Conservation (phyloP, 352 stramenopile genomes). For the Peronospora destructor region DNA sequence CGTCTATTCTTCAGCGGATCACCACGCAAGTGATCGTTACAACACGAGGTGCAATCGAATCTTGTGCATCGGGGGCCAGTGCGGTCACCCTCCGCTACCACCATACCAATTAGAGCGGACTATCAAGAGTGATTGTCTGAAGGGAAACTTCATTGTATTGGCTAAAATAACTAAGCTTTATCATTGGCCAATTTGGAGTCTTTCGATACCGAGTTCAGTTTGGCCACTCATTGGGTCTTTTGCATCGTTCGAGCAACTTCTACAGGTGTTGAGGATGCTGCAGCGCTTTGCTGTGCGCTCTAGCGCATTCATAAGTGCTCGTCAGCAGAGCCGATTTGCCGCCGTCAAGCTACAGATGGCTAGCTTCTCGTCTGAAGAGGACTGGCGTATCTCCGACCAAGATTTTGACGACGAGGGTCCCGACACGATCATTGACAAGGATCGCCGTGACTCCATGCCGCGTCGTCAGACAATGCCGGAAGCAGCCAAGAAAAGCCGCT, state of each 20-base stretch:
- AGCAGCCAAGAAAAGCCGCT: slow-evolving; percentile 68
- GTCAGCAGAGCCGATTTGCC: slow-evolving; percentile 21
- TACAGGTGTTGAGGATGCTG: slow-evolving; percentile 34
- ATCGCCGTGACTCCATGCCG: slow-evolving; percentile 44
- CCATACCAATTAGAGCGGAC: not conserved
- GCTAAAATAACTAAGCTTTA: not conserved
- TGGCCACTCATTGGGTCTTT: slow-evolving; percentile 29
- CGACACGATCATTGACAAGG: slow-evolving; percentile 69
- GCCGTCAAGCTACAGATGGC: slow-evolving; percentile 33
- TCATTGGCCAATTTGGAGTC: not conserved
- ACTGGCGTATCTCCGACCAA: slow-evolving; percentile 38
- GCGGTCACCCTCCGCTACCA: not conserved
- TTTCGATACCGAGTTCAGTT: not conserved
- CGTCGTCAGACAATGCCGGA: slow-evolving; percentile 69
- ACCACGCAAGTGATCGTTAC: slow-evolving; percentile 47
- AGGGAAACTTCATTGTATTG: not conserved
- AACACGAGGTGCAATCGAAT: slow-evolving; percentile 55
- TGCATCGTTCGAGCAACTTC: slow-evolving; percentile 1
- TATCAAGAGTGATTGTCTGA: not conserved
- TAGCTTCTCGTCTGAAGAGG: slow-evolving; percentile 46
- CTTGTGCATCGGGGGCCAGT: slow-evolving; percentile 31
- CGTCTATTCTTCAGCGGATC: slow-evolving; percentile 55
- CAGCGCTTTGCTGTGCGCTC: slow-evolving; percentile 54
- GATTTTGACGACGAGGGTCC: slow-evolving; percentile 66
- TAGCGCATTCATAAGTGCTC: slow-evolving; percentile 23